Percentiles rank a stretch among this genome's conserved stretches.
phyloP scores from a whole-genome alignment of 2,329 filamentous ascomycete genomes.

The Tolypocladium ophioglossoides region DNA sequence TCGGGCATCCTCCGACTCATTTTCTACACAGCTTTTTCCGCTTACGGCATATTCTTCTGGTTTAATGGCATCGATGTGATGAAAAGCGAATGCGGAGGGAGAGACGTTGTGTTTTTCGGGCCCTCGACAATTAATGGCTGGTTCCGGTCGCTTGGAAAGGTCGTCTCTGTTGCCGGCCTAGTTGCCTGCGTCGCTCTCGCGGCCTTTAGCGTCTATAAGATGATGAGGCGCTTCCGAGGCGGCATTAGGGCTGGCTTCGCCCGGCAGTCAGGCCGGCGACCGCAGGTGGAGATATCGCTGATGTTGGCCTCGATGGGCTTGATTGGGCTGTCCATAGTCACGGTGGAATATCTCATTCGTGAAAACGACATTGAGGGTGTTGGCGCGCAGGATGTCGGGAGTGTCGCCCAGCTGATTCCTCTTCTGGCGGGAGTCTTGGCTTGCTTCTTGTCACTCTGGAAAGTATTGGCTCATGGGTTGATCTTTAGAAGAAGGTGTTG shows the following conservation, averaged over 20 bases:
- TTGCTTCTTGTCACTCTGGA: conserved; percentile 8
- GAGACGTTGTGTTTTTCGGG: conserved; percentile 10
- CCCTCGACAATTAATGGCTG: conserved; percentile 6
- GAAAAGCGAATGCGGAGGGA: conserved; percentile 1
- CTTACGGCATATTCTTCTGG: conserved; percentile 15
- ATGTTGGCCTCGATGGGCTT: conserved; percentile 9
- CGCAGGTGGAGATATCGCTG: conserved; percentile 10
- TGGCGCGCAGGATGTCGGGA: conserved; percentile 2
- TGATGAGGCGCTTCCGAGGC: conserved; percentile 3
- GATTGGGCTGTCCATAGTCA: conserved; percentile 8
- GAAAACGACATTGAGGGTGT: conserved; percentile 8
- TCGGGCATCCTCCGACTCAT: conserved; percentile 11
- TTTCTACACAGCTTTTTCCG: conserved; percentile 11
- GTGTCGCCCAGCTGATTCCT: conserved; percentile 13
- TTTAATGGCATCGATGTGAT: conserved; percentile 10
- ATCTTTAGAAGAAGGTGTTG: conserved; percentile 9
- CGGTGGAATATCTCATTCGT: conserved; percentile 11
- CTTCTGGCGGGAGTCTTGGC: conserved; percentile 11
- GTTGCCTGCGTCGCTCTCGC: conserved; percentile 6
- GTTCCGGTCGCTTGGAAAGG: conserved; percentile 10
- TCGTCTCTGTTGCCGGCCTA: conserved; percentile 6
- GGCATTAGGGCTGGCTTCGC: conserved; percentile 4
- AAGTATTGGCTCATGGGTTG: conserved; percentile 7
- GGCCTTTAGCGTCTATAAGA: conserved; percentile 1
- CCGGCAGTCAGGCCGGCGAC: conserved; percentile 1